A percentile compares a stretch with the other conserved stretches of the same genome.
phyloP scores from a whole-genome alignment of 768 basidiomycete genomes.

The Macrolepiota albuminosa region DNA sequence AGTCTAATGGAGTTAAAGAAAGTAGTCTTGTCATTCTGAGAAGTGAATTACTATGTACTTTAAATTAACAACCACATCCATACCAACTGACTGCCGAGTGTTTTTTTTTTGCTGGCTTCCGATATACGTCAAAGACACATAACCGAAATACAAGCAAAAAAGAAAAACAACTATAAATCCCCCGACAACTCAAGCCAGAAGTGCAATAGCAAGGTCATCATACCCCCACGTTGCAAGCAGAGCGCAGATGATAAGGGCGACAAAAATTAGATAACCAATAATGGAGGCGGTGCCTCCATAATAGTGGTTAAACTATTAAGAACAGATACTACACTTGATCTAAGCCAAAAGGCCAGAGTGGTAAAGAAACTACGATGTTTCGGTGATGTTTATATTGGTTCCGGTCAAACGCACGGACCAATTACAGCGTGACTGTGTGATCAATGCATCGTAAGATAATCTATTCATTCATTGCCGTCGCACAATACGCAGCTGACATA shows the following conservation, averaged over 20 bases:
- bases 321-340: slow-evolving; percentile 98
- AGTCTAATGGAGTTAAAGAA: slow-evolving; percentile 26
- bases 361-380: slow-evolving; percentile 33
- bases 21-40: background rate
- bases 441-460: background rate
- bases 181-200: slow-evolving; percentile 60
- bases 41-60: too few relatives aligned
- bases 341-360: slow-evolving; percentile 95
- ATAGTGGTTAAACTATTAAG: slow-evolving; percentile 78
- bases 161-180: slow-evolving; percentile 30
- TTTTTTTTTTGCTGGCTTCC: slow-evolving; percentile 12
- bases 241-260: slow-evolving; percentile 44
- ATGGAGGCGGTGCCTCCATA: slow-evolving; percentile 51
- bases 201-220: slow-evolving; percentile 55
- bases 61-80: too few relatives aligned
- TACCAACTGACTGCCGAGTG: too few relatives aligned
- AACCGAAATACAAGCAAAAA: slow-evolving; percentile 16
- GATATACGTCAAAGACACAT: slow-evolving; percentile 4
- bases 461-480: too few relatives aligned
- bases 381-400: slow-evolving; percentile 4
- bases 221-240: slow-evolving; percentile 53
- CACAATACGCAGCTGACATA: background rate
- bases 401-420: slow-evolving; percentile 10
- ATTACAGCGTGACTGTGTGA: background rate
- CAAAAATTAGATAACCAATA: slow-evolving; percentile 56